Evolutionary conservation across 441 rosid species (phyloP), one percentile per base, ranked within the genome.

Genomic region (Pelargonium australe): DNA sequence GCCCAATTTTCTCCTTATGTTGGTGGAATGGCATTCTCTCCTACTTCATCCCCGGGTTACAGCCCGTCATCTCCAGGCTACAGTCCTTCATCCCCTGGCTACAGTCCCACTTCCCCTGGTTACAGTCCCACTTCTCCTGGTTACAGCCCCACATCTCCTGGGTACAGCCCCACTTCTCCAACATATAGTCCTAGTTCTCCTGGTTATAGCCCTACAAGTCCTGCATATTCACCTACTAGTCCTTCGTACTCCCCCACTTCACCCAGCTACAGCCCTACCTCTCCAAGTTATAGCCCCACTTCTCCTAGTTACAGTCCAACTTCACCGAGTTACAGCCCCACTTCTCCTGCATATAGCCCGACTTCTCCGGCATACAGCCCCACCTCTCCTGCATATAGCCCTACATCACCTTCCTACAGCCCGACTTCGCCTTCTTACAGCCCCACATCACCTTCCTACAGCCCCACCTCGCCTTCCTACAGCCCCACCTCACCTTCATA

Each of bases 1-100:
- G 92, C 96, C 16, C 90, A 84, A 73, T 89, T 90, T 77, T 92
- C 98, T 72, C 98, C 98, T 23, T 92, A 86, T 71, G 96, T 88
- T 67, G 86, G 91, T 57, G 90, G 91, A 9, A 87, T 92, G 95
- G 83, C 95, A 40, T 92, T 92, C 75, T 92, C 98, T 53, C 95
- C 98, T 43, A 45, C 97, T 51, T 84, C 86, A 63, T 86, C 99
- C 49, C 94, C 99, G 1, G 97, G 95, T 2, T 92, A 89, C 70
- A 88, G 91, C 69, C 92, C 92, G 16, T 84, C 96, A 34, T 85
- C 91, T 17, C 86, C 87, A 0, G 90, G 80, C 2, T 84, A 81
- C 74, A 88, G 94, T 68, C 98, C 96, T 0, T 87, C 95, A 1
- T 92, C 96, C 3, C 96, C 97, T 0, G 88, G 85, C 0, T 93